phyloP scores from a whole-genome alignment of 306 rosid species.

The Vigna hirtella region DNA sequence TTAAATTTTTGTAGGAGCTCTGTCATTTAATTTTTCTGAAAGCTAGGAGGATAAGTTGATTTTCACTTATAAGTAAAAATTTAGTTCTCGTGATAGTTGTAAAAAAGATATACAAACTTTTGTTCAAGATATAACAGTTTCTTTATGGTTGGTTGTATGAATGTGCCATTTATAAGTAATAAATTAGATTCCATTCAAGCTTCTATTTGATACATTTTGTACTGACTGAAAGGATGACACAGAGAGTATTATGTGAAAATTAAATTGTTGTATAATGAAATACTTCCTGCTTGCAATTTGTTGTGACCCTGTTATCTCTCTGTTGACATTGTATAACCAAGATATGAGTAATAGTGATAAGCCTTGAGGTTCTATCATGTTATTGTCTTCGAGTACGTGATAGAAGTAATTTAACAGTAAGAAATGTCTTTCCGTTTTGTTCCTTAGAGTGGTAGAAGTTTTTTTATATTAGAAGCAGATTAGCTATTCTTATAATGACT shows the following conservation, averaged over 20 bases:
- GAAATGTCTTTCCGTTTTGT: neutral
- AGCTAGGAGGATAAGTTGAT: neutral
- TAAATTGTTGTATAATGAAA: slow-evolving; percentile 26
- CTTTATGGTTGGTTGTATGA: neutral
- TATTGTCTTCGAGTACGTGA: neutral
- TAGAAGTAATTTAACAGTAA: slow-evolving; percentile 8
- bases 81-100: slow-evolving; percentile 12
- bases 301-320: neutral
- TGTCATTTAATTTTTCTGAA: neutral
- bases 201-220: neutral
- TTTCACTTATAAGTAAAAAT: neutral
- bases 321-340: neutral
- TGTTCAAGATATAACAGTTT: neutral
- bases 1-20: neutral
- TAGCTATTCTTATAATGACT: neutral
- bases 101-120: neutral
- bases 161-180: neutral
- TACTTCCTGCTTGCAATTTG: slow-evolving; percentile 1
- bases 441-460: neutral
- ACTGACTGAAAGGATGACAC: slow-evolving; percentile 1
- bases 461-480: neutral
- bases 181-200: neutral
- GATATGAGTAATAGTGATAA: slow-evolving; percentile 3
- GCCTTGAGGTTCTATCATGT: slow-evolving; percentile 10
- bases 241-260: neutral